A percentile compares a stretch with the other conserved stretches of the same genome.
phyloP scores from a whole-genome alignment of 2,329 filamentous ascomycete species.

The Basipetospora chlamydospora region DNA sequence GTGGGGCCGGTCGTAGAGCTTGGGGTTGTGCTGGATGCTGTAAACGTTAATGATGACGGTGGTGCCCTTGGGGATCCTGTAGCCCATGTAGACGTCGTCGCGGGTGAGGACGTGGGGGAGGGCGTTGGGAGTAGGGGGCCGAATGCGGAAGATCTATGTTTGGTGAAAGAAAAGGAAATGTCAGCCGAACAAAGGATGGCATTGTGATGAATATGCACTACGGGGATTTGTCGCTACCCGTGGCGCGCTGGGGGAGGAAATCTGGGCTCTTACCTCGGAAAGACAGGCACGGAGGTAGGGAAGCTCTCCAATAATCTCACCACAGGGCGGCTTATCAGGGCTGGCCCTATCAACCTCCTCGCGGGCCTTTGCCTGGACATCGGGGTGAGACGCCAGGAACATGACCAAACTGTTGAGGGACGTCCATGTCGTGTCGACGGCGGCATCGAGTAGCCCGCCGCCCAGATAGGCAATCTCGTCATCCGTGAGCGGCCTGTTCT shows the following conservation, averaged over 20 bases:
- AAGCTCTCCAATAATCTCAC: slow-evolving; percentile 12
- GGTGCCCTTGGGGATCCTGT: slow-evolving; percentile 31
- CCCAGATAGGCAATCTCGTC: slow-evolving; percentile 11
- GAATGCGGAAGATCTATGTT: slow-evolving; percentile 18
- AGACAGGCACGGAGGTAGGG: slow-evolving; percentile 13
- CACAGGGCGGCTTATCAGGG: slow-evolving; percentile 13
- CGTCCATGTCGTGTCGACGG: slow-evolving; percentile 13
- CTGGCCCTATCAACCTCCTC: slow-evolving; percentile 15
- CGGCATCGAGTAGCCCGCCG: slow-evolving; percentile 12
- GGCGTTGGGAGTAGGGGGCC: slow-evolving; percentile 26
- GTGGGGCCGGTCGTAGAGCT: slow-evolving; percentile 12
- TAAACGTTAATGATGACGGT: slow-evolving; percentile 23
- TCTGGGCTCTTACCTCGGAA: slow-evolving; percentile 6
- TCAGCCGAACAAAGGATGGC: too few species aligned
- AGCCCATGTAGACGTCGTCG: slow-evolving; percentile 33
- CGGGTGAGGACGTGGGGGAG: slow-evolving; percentile 30
- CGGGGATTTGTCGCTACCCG: too few species aligned
- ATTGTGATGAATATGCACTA: too few species aligned
- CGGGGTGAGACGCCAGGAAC: slow-evolving; percentile 12
- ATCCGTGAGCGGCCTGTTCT: not conserved
- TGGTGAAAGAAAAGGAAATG: too few species aligned
- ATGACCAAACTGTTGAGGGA: slow-evolving; percentile 13
- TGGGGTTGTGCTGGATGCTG: slow-evolving; percentile 13
- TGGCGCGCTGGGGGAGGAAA: too few species aligned
- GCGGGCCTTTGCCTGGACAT: slow-evolving; percentile 12